phyloP scores from a whole-genome alignment of 257 asterid species.

The Nyctanthes arbortristis region DNA sequence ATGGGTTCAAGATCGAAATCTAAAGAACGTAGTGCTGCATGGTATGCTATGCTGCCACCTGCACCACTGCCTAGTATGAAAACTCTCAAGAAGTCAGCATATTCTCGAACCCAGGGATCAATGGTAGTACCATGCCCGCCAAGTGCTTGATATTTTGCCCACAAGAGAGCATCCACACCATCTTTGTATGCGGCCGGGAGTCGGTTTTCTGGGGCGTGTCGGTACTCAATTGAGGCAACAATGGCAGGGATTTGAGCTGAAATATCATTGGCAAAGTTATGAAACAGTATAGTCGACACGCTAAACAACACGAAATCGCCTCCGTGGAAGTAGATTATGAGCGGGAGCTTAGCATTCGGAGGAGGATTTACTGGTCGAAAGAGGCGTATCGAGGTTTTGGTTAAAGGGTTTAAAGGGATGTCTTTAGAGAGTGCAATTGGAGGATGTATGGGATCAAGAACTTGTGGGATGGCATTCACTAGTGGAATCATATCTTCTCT shows the following conservation, averaged over 20 bases:
- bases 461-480: conserved; percentile 16
- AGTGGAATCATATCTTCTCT: conserved; percentile 10
- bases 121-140: neutral
- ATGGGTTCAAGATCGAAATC: conserved; percentile 13
- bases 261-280: conserved; percentile 6
- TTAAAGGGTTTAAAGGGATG: neutral
- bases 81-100: conserved; percentile 23
- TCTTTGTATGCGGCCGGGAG: conserved; percentile 39
- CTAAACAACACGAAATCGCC: conserved; percentile 28
- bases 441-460: neutral
- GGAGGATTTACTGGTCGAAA: conserved; percentile 22
- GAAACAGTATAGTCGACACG: conserved; percentile 11
- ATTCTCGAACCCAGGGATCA: conserved; percentile 24
- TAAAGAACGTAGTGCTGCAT: conserved; percentile 5
- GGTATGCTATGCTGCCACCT: conserved; percentile 30
- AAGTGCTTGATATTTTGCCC: conserved; percentile 21
- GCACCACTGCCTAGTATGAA: conserved; percentile 35
- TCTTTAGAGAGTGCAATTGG: conserved; percentile 23
- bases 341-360: conserved; percentile 17
- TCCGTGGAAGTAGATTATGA: conserved; percentile 30
- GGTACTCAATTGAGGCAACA: conserved; percentile 27
- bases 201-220: conserved; percentile 34
- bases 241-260: conserved; percentile 22
- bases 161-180: conserved; percentile 22
- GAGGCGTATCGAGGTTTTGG: conserved; percentile 11